These are phyloP conservation scores for Aspergillus udagawae DNA, from an alignment of 2,329 filamentous ascomycete species.

Conservation along the genomic window DNA sequence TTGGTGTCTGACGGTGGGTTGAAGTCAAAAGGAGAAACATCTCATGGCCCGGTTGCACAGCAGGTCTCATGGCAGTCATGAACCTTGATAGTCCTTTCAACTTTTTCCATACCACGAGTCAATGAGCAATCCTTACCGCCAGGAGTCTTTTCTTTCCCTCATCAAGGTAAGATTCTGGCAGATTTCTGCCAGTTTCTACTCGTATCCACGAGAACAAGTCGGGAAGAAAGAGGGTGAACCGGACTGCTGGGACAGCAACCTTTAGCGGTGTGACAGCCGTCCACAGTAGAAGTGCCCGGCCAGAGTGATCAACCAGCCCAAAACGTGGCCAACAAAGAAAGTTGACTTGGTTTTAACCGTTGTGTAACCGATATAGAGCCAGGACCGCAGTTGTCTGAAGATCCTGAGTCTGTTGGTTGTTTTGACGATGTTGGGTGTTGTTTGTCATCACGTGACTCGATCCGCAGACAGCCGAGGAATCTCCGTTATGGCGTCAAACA, in stretches of 20 bases:
- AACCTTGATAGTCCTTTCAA: background rate
- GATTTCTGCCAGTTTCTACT: background rate
- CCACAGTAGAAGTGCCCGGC: background rate
- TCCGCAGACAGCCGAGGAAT: background rate
- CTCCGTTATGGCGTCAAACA: background rate
- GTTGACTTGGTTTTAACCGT: background rate
- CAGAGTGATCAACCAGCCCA: background rate
- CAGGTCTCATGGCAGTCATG: constrained; percentile 1
- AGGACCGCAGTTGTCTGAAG: background rate
- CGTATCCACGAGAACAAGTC: background rate
- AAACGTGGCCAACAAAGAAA: background rate
- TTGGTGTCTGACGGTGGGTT: constrained; percentile 4
- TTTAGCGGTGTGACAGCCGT: constrained; percentile 11
- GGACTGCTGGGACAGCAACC: constrained; percentile 11
- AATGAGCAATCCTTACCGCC: background rate
- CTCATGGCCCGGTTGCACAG: constrained; percentile 3
- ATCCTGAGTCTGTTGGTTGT: background rate
- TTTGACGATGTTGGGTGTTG: background rate
- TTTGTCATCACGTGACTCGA: background rate
- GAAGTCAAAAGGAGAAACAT: constrained; percentile 1
- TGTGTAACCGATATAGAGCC: background rate
- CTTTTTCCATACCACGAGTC: background rate
- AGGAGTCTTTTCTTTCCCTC: background rate
- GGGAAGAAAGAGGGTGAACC: constrained; percentile 11
- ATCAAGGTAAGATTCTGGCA: background rate